A percentile compares a stretch with the other conserved stretches of the same genome.
Conservation (phyloP, 305 asterid species). For the Rubia occidens region DNA sequence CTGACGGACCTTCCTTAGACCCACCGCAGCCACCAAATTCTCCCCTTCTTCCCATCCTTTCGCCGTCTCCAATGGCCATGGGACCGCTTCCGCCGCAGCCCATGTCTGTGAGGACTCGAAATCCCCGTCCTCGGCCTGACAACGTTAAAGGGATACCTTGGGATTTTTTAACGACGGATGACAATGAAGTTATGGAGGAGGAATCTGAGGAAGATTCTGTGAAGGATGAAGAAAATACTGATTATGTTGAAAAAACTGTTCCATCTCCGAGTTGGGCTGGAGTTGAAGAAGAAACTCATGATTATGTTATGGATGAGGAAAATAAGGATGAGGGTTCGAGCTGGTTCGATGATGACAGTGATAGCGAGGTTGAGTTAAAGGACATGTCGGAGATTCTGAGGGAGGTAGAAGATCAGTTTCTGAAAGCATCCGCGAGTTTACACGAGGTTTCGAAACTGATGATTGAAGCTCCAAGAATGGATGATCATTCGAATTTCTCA, state of each 20-base stretch:
- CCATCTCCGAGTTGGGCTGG: too few relatives aligned
- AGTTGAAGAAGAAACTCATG: background rate
- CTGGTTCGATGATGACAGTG: background rate
- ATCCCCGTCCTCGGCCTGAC: too few relatives aligned
- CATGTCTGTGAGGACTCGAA: constrained; percentile 36
- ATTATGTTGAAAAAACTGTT: too few relatives aligned
- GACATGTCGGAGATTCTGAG: constrained; percentile 61
- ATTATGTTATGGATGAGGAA: too few relatives aligned
- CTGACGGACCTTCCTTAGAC: constrained; percentile 26
- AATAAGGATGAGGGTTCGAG: background rate
- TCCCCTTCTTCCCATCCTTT: constrained; percentile 53
- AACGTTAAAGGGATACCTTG: too few relatives aligned
- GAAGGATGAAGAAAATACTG: too few relatives aligned
- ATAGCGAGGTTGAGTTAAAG: constrained; percentile 29
- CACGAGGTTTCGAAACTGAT: constrained; percentile 70
- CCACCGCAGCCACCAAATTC: constrained; percentile 52
- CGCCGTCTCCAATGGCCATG: constrained; percentile 62
- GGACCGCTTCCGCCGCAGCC: constrained; percentile 59
- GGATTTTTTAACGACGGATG: too few relatives aligned
- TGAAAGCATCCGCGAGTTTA: constrained; percentile 69
- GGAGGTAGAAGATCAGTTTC: constrained; percentile 78
- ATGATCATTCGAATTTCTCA: constrained; percentile 83
- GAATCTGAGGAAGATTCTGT: constrained; percentile 9
- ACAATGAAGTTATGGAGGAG: constrained; percentile 12
- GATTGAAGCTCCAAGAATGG: constrained; percentile 84